Percentiles rank a stretch among this genome's conserved stretches.
phyloP scores from a whole-genome alignment of 805 yeast species.

The Suhomyces xylopsoci region DNA sequence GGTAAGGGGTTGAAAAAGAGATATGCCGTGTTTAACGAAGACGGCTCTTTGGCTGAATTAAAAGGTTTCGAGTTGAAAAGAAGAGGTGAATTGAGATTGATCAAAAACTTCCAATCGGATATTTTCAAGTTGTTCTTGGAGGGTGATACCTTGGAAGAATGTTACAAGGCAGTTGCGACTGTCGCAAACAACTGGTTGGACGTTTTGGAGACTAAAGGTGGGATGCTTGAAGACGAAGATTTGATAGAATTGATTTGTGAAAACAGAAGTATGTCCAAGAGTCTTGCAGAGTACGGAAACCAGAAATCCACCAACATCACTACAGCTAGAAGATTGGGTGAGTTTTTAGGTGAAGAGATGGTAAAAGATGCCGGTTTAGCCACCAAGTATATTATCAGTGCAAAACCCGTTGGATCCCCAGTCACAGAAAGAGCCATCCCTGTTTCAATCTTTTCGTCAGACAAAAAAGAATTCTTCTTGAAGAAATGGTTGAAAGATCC shows the following conservation, averaged over 20 bases:
- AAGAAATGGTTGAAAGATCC: conserved; percentile 87
- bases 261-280: conserved; percentile 91
- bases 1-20: conserved; percentile 95
- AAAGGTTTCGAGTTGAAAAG: conserved; percentile 96
- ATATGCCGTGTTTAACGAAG: conserved; percentile 94
- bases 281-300: conserved; percentile 80
- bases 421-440: conserved; percentile 97
- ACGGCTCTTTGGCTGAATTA: conserved; percentile 90
- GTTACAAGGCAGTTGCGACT: conserved; percentile 85
- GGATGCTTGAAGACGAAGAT: conserved; percentile 88
- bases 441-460: conserved; percentile 91
- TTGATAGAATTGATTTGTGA: conserved; percentile 93
- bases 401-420: conserved; percentile 79
- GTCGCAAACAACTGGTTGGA: conserved; percentile 97
- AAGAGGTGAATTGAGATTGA: conserved; percentile 91
- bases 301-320: conserved; percentile 95
- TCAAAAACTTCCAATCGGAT: conserved; percentile 93
- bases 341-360: conserved; percentile 93
- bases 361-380: conserved; percentile 95
- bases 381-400: conserved; percentile 88
- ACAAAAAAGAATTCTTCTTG: conserved; percentile 70
- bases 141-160: conserved; percentile 72
- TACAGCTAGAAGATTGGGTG: conserved; percentile 90
- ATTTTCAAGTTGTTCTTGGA: conserved; percentile 87
- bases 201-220: conserved; percentile 83